Conservation (phyloP, 2,329 filamentous ascomycete genomes). For the Seiridium unicorne region DNA sequence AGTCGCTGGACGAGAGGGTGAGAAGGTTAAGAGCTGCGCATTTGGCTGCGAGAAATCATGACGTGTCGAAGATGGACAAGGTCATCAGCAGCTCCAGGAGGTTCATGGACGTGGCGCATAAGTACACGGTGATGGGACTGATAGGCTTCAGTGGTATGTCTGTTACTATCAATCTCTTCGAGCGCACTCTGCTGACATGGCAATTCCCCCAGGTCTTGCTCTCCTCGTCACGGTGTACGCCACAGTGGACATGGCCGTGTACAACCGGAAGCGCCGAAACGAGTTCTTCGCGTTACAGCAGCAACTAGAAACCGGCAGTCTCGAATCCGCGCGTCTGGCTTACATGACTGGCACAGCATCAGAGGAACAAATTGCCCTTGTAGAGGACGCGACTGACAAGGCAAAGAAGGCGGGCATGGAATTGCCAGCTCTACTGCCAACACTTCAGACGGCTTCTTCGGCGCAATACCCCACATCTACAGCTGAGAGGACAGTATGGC, state of each 20-base stretch:
- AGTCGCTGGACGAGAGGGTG: constrained; percentile 70
- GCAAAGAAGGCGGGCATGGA: constrained; percentile 44
- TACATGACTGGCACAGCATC: constrained; percentile 59
- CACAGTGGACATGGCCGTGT: constrained; percentile 59
- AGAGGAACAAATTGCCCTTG: constrained; percentile 53
- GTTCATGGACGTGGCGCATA: constrained; percentile 56
- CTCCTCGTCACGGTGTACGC: constrained; percentile 57
- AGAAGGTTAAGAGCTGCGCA: constrained; percentile 66
- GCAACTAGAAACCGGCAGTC: constrained; percentile 51
- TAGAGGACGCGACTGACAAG: constrained; percentile 54
- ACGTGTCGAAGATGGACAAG: constrained; percentile 51
- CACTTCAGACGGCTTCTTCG: constrained; percentile 29
- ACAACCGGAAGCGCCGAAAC: constrained; percentile 58
- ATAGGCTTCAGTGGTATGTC: constrained; percentile 57
- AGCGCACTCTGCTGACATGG: background rate
- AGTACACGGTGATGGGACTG: constrained; percentile 52
- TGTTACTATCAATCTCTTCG: background rate
- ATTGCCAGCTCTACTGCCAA: constrained; percentile 49
- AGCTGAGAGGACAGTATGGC: constrained; percentile 20
- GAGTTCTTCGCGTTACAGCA: constrained; percentile 58
- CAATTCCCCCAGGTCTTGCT: constrained; percentile 42
- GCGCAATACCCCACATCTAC: background rate
- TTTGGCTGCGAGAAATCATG: constrained; percentile 61
- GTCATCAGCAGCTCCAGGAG: constrained; percentile 46
- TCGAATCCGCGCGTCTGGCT: constrained; percentile 56